Evolutionary conservation across 495 filamentous ascomycete genomes (phyloP), one percentile per base, ranked within the genome.

Genomic region (Margaritispora aquatica): DNA sequence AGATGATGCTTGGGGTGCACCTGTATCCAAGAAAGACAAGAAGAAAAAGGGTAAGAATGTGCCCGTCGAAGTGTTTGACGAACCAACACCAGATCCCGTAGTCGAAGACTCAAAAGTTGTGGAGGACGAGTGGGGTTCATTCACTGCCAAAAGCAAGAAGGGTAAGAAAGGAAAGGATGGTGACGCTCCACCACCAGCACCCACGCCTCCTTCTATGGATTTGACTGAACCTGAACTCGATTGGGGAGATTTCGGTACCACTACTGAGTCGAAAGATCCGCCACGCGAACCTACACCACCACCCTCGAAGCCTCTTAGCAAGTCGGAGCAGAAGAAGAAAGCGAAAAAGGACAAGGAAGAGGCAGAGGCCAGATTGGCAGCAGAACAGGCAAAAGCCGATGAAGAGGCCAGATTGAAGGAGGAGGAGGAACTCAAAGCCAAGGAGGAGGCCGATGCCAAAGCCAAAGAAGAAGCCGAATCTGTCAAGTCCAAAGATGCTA

Each of bases 11-110:
- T 76, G 73, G 75, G 73, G 66, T 17, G 34, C 62, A 2, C 67
- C 66, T 23, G 22, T 31, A 19, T 70, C 71, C 11, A 72, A 71
- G 48, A 76, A 74, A 56, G 66, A 71, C 26, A 71, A 70, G 49
- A 77, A 76, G 63, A 77, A 77, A 29, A 73, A 73, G 59, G 34
- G 59, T 49, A 74, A 73, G 61, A 75, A 73, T 24, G 50, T 65
- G n/a, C 70, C 71, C 0, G 59, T 78, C 20, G 74, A 75, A 57
- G 63, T 75, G 19, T 64, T 71, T 17, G 68, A 71, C 5, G 71
- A 70, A 48, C 61, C 73, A 23, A 68, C 74, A 53, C 72, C 73
- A 15, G 70, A 73, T 41, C 71, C 69, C 10, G 71, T 75, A 23
- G 74, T 26, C 8, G 60, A 76, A 63, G 73, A 77, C 61, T 66